Evolutionary conservation across 164 flowering plant genomes (phyloP).

Genomic region (Saururus chinensis): DNA sequence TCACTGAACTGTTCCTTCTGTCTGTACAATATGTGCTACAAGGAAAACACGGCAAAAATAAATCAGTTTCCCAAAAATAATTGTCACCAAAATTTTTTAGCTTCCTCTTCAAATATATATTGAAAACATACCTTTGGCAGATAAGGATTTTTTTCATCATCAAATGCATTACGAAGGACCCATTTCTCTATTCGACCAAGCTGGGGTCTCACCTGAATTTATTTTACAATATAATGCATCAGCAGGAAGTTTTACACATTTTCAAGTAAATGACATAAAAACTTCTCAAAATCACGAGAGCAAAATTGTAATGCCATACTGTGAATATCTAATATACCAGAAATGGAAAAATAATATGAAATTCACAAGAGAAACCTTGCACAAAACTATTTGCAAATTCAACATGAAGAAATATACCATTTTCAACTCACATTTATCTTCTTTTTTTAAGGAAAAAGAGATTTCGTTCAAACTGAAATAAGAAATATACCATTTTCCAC

Average conservation of each 20-base stretch:
- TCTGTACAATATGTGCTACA: slow-evolving; percentile 91
- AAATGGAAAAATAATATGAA: too few relatives aligned
- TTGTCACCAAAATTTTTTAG: neutral
- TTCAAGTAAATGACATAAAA: too few relatives aligned
- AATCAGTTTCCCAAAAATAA: neutral
- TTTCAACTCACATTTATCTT: neutral
- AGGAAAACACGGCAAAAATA: slow-evolving; percentile 3
- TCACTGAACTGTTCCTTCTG: slow-evolving; percentile 99
- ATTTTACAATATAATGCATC: neutral
- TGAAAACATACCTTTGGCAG: slow-evolving; percentile 72
- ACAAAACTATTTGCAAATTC: too few relatives aligned
- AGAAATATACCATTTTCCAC: slow-evolving; percentile 73
- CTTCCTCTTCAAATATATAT: neutral
- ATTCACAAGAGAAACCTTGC: too few relatives aligned
- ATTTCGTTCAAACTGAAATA: neutral
- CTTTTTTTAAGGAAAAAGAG: too few relatives aligned
- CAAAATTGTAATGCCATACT: too few relatives aligned
- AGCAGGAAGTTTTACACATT: neutral
- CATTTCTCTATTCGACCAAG: slow-evolving; percentile 94
- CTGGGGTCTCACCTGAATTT: slow-evolving; percentile 62
- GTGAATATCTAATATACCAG: too few relatives aligned
- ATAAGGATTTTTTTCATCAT: slow-evolving; percentile 84
- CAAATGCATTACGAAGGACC: slow-evolving; percentile 94
- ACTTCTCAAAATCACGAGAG: too few relatives aligned
- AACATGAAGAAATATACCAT: too few relatives aligned